Base-by-base conservation (phyloP, 2,329 filamentous ascomycete genomes). In the Aspergillus puulaauensis region DNA sequence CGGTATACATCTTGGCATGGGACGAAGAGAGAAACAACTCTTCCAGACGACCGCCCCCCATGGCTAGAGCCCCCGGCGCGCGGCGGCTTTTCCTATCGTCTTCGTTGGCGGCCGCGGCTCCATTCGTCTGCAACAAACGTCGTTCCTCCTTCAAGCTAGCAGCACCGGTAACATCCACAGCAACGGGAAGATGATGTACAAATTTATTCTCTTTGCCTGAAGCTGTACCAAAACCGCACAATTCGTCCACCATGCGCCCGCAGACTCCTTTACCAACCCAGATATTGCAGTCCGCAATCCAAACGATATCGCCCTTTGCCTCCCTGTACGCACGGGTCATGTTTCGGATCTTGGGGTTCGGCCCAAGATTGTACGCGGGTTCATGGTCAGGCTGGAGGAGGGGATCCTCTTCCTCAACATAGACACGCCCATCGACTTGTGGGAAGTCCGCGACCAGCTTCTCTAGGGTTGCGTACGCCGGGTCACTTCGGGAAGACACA, bases 261-360 rank as follows among this genome's bases (percentile, higher is more conserved):
- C 90, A 86, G 0, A 91, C 90, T 11, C 90, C 90, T 44, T 80
- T 86, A 6, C 86, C 86, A 37, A 97, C 83, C 95, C 96, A 99
- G 52, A 99, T 87, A 69, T 99, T 99, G 78, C 93, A 97, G 76
- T 99, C 95, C 19, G 96, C 84, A 51, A 97, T 88, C 95, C 95
- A 99, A 21, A 99, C 82, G 24, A 98, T 83, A 70, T 97, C 92
- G 1, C 90, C 89, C 62, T 88, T 88, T 2, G 92, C 91, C 70
- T 98, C 93, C 27, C 92, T 81, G 71, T 97, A 99, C 2, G 91
- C 93, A 44, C 91, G 85, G 72, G 93, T 97, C 81, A 98, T 91
- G 73, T 99, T 99, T 51, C 95, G 83, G 66, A 99, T 96, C 79
- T 99, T 99, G n/a, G 95, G 95, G 69, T 99, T 99, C 1, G 95